These are phyloP conservation scores for Calonectria pseudoreteaudii DNA, from an alignment of 2,329 filamentous ascomycete genomes.

Conservation along the genomic window DNA sequence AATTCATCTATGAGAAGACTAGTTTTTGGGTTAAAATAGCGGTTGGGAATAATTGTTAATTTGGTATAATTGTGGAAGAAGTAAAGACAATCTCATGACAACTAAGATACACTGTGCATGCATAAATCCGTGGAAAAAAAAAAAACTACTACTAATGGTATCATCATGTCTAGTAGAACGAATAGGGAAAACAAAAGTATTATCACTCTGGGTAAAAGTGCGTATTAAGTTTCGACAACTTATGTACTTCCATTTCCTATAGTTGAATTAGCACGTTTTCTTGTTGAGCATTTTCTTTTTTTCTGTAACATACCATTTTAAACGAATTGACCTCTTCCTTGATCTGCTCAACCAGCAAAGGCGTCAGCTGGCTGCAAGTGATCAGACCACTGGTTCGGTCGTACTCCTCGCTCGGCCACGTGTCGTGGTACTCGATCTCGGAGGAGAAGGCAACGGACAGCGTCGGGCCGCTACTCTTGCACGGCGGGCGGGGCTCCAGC, in stretches of 20 bases:
- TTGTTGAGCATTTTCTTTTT: too few species aligned
- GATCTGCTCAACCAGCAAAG: background rate
- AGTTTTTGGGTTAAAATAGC: background rate
- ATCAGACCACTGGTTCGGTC: background rate
- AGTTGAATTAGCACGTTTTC: background rate
- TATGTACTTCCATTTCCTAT: conserved; percentile 2
- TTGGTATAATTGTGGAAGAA: background rate
- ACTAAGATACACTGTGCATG: background rate
- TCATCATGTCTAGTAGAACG: background rate
- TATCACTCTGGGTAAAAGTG: background rate
- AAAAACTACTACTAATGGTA: background rate
- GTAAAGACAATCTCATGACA: background rate
- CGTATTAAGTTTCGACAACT: background rate
- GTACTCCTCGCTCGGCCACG: background rate
- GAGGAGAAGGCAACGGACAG: background rate
- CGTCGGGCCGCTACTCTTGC: background rate
- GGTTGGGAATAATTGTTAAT: background rate
- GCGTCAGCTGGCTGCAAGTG: background rate
- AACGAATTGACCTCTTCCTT: background rate
- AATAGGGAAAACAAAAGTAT: background rate
- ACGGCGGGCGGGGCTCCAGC: background rate
- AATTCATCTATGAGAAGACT: background rate
- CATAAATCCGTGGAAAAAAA: background rate
- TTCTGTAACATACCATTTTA: background rate
- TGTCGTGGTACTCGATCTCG: background rate